Evolutionary conservation across 1,284 basidiomycete genomes (phyloP).

Genomic region (Ceratobasidium sp.): DNA sequence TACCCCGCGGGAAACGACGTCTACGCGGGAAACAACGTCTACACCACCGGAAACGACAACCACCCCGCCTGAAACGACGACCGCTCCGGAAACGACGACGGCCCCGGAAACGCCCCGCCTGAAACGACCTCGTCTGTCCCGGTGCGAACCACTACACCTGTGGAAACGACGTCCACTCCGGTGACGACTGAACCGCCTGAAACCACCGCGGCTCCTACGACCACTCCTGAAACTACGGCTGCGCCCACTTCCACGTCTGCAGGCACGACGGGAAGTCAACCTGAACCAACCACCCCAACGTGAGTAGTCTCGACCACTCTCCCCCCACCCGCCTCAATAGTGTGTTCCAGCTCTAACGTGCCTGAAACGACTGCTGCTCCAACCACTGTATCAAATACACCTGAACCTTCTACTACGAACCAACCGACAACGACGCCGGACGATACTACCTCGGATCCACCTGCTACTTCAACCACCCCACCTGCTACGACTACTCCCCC

Average conservation of each 20-base stretch:
- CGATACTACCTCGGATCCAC: conserved; percentile 14
- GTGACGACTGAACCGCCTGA: conserved; percentile 6
- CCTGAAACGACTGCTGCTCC: conserved; percentile 22
- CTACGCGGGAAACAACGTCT: conserved; percentile 10
- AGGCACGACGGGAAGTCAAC: not conserved
- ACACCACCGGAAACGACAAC: conserved; percentile 34
- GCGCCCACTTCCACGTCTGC: conserved; percentile 1
- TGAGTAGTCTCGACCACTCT: not conserved
- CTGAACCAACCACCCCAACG: not conserved
- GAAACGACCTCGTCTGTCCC: conserved; percentile 38
- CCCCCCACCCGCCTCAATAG: not conserved
- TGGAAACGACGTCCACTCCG: conserved; percentile 38
- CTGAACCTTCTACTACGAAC: not conserved
- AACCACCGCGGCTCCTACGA: conserved; percentile 5
- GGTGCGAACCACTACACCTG: too few species aligned
- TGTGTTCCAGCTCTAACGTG: conserved; percentile 5
- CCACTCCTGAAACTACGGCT: conserved; percentile 6
- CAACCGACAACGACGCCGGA: not conserved
- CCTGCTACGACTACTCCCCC: not conserved
- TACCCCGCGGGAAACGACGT: conserved; percentile 1
- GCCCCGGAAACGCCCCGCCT: conserved; percentile 38
- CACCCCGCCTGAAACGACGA: conserved; percentile 2
- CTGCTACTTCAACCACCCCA: not conserved
- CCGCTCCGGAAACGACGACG: conserved; percentile 24
- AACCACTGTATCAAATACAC: not conserved